Conservation (phyloP, 345 rosid species). For the Pseudoturritis turrita region DNA sequence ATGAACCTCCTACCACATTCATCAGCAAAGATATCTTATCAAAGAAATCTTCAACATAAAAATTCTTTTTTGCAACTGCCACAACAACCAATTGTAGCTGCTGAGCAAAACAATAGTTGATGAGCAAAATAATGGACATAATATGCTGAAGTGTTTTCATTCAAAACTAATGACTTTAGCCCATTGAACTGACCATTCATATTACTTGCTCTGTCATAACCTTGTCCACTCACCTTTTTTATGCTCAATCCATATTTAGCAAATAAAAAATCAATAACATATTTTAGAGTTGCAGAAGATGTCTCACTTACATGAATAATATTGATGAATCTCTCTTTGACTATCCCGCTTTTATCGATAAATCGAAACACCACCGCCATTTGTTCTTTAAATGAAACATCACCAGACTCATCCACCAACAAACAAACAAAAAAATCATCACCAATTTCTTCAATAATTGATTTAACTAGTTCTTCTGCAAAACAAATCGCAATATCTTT, state of each 20-base stretch:
- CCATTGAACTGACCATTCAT: too few relatives aligned
- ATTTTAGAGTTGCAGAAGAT: neutral
- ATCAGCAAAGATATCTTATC: neutral
- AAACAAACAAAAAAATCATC: too few relatives aligned
- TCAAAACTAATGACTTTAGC: neutral
- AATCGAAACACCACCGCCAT: neutral
- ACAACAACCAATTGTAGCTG: neutral
- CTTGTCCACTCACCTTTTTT: neutral
- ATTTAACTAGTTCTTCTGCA: neutral
- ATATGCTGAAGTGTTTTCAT: neutral
- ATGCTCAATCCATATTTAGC: neutral
- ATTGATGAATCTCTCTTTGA: neutral
- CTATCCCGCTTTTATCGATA: neutral
- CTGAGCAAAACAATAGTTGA: neutral
- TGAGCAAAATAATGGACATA: neutral
- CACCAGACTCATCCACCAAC: too few relatives aligned
- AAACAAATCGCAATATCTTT: neutral
- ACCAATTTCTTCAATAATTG: neutral
- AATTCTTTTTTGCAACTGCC: neutral
- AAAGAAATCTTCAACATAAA: neutral
- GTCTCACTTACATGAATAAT: neutral
- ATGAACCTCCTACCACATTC: neutral
- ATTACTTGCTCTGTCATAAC: neutral
- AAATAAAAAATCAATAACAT: neutral
- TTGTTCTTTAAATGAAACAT: too few relatives aligned